Evolutionary conservation across 2,329 filamentous ascomycete genomes (phyloP).

Genomic region (Fusarium irregulare): DNA sequence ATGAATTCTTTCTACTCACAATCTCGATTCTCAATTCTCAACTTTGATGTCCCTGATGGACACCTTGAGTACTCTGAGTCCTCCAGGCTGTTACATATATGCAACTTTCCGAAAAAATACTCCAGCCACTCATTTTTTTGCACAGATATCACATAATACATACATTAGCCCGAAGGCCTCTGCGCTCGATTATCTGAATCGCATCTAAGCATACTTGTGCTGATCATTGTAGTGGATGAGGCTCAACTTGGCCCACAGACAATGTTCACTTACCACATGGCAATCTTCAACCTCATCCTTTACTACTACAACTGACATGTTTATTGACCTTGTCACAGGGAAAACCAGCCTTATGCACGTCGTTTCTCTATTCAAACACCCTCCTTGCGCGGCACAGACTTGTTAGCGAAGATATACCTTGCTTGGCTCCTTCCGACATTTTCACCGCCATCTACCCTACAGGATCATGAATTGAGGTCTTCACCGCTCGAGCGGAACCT

Average conservation of each 20-base stretch:
- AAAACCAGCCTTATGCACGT: background rate
- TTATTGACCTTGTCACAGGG: background rate
- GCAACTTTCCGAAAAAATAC: background rate
- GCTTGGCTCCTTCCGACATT: slow-evolving; percentile 20
- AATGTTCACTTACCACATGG: slow-evolving; percentile 9
- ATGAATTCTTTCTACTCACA: background rate
- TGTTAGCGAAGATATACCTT: slow-evolving; percentile 9
- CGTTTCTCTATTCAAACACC: slow-evolving; percentile 14
- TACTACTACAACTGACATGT: slow-evolving; percentile 2
- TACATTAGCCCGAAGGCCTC: background rate
- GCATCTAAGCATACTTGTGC: background rate
- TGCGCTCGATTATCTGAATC: background rate
- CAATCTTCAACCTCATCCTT: background rate
- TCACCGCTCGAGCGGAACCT: slow-evolving; percentile 44
- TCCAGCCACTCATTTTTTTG: background rate
- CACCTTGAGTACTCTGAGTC: background rate
- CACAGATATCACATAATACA: background rate
- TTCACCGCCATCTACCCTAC: slow-evolving; percentile 46
- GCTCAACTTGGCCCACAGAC: slow-evolving; percentile 18
- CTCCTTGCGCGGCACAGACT: slow-evolving; percentile 29
- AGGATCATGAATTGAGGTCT: slow-evolving; percentile 22
- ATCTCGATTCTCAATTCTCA: background rate
- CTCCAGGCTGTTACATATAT: background rate
- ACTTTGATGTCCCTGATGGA: background rate
- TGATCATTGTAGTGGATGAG: slow-evolving; percentile 7